Percentiles rank a stretch among this genome's conserved stretches.
phyloP scores from a whole-genome alignment of 805 yeast species.

The Sugiyamaella smithiae region DNA sequence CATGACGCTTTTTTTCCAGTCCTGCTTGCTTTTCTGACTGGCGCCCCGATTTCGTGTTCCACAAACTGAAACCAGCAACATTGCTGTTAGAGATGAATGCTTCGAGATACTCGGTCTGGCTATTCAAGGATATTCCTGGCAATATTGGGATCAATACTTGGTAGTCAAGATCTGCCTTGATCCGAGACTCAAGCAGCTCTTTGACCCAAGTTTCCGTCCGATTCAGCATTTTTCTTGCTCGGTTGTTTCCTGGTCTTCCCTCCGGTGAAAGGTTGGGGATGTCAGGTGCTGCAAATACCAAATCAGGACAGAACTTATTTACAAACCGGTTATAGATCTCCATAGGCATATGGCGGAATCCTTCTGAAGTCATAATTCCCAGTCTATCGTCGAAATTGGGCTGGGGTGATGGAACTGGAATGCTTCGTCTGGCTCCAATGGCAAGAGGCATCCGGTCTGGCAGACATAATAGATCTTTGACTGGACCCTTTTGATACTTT shows the following conservation, averaged over 20 bases:
- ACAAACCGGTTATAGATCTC: slow-evolving; percentile 24
- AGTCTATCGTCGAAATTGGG: slow-evolving; percentile 35
- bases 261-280: slow-evolving; percentile 31
- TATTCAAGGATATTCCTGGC: slow-evolving; percentile 29
- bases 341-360: slow-evolving; percentile 32
- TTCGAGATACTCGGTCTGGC: slow-evolving; percentile 26
- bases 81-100: slow-evolving; percentile 14
- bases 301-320: slow-evolving; percentile 29
- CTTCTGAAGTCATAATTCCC: slow-evolving; percentile 38
- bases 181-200: slow-evolving; percentile 18
- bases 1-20: slow-evolving; percentile 7
- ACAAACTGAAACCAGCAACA: slow-evolving; percentile 15
- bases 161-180: slow-evolving; percentile 7
- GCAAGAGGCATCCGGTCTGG: slow-evolving; percentile 31
- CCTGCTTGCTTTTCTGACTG: slow-evolving; percentile 15
- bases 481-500: slow-evolving; percentile 10
- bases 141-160: slow-evolving; percentile 33
- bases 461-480: slow-evolving; percentile 26
- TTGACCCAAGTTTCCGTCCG: slow-evolving; percentile 36
- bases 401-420: slow-evolving; percentile 32
- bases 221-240: slow-evolving; percentile 36
- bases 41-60: slow-evolving; percentile 15
- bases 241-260: slow-evolving; percentile 35
- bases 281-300: slow-evolving; percentile 37
- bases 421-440: slow-evolving; percentile 31